A percentile compares a stretch with the other conserved stretches of the same genome.
Evolutionary conservation across 2,329 filamentous ascomycete genomes (phyloP).

Genomic region (Magnaporthiopsis poae): DNA sequence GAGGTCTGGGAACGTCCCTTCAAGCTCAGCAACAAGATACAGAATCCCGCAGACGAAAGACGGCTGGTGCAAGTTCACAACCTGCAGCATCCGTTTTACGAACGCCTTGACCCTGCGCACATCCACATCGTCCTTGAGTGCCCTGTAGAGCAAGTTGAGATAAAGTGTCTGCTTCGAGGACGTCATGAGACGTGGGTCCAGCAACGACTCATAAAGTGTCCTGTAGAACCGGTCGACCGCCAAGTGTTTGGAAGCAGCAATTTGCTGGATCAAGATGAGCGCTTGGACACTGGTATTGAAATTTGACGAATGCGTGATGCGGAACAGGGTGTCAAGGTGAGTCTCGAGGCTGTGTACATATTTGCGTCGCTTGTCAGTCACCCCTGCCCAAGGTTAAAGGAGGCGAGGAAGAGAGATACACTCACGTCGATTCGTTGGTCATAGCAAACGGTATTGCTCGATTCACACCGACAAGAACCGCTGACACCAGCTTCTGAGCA

Average conservation of each 20-base stretch:
- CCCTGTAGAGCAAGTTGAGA: constrained; percentile 79
- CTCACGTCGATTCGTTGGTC: constrained; percentile 64
- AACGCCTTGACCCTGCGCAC: constrained; percentile 90
- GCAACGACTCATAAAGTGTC: constrained; percentile 85
- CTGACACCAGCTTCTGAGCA: constrained; percentile 83
- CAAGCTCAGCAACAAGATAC: constrained; percentile 75
- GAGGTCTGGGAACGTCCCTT: constrained; percentile 69
- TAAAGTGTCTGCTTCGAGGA: constrained; percentile 96
- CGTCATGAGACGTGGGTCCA: constrained; percentile 77
- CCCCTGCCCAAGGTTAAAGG: constrained; percentile 6
- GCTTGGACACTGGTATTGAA: constrained; percentile 98
- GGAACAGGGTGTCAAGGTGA: constrained; percentile 88
- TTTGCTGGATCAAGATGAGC: constrained; percentile 85
- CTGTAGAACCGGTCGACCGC: constrained; percentile 87
- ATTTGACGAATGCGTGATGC: constrained; percentile 92
- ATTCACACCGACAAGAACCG: constrained; percentile 87
- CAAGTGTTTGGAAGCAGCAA: constrained; percentile 70
- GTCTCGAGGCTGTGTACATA: constrained; percentile 56
- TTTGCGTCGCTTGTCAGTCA: constrained; percentile 8
- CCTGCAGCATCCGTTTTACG: constrained; percentile 81
- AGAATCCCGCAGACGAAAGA: constrained; percentile 89
- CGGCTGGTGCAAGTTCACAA: constrained; percentile 79
- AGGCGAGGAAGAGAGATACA: constrained; percentile 8
- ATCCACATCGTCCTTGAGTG: constrained; percentile 83
- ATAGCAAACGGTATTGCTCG: constrained; percentile 88